Conservation (phyloP, 495 filamentous ascomycete species). For the Aspergillus steynii region DNA sequence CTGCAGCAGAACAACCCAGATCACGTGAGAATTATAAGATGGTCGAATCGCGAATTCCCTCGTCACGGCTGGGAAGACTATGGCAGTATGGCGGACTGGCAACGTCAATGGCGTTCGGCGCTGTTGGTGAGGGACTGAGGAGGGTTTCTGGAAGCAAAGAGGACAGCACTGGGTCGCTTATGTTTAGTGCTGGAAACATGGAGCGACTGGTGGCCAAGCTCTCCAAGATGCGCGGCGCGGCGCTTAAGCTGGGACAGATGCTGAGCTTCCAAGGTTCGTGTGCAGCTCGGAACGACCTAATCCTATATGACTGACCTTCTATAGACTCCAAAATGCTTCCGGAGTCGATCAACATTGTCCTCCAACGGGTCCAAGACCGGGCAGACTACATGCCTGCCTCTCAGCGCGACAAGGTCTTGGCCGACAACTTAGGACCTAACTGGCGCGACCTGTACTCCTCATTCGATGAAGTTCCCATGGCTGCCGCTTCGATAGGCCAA, state of each 20-base stretch:
- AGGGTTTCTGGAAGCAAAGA: slow-evolving; percentile 62
- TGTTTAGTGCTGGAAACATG: slow-evolving; percentile 88
- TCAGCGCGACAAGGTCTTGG: slow-evolving; percentile 82
- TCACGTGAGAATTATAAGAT: slow-evolving; percentile 61
- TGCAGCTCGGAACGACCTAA: background rate
- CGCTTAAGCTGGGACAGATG: slow-evolving; percentile 96
- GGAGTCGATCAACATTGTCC: slow-evolving; percentile 75
- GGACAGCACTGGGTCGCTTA: slow-evolving; percentile 67
- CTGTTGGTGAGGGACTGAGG: slow-evolving; percentile 77
- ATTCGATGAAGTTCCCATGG: slow-evolving; percentile 90
- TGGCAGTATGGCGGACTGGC: slow-evolving; percentile 95
- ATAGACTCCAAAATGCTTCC: slow-evolving; percentile 93
- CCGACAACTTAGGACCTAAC: slow-evolving; percentile 73
- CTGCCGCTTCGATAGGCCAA: slow-evolving; percentile 97
- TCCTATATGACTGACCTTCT: background rate
- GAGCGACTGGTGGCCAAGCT: slow-evolving; percentile 89
- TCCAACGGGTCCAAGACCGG: slow-evolving; percentile 92
- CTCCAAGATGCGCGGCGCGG: slow-evolving; percentile 95
- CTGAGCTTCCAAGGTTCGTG: slow-evolving; percentile 84
- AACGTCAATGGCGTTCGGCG: slow-evolving; percentile 95
- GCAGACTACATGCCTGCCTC: slow-evolving; percentile 97
- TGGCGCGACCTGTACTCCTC: slow-evolving; percentile 82
- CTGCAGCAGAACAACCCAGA: slow-evolving; percentile 14
- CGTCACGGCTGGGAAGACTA: slow-evolving; percentile 78
- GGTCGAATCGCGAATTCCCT: slow-evolving; percentile 86